Evolutionary conservation across 116 monocot species (phyloP).

Genomic region (Iris pallida): DNA sequence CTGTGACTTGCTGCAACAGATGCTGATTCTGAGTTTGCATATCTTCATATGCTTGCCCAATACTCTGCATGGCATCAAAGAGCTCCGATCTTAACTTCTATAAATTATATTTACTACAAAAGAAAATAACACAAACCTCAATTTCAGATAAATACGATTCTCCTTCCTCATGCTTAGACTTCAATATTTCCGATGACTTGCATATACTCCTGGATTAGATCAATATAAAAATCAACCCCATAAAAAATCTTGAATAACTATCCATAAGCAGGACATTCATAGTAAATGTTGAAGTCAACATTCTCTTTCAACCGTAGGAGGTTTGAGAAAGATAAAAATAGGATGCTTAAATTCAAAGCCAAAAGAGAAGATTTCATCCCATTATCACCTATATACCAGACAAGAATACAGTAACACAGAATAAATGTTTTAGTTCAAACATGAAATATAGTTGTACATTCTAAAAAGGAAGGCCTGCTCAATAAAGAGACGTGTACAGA

Average conservation of each 20-base stretch:
- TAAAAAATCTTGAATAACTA: background rate
- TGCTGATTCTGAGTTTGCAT: slow-evolving; percentile 84
- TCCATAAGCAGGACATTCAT: too few species aligned
- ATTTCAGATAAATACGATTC: slow-evolving; percentile 81
- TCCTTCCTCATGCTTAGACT: slow-evolving; percentile 85
- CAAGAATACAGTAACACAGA: too few species aligned
- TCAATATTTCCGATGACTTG: slow-evolving; percentile 50
- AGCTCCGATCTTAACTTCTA: background rate
- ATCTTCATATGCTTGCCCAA: slow-evolving; percentile 93
- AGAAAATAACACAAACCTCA: slow-evolving; percentile 52
- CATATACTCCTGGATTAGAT: slow-evolving; percentile 46
- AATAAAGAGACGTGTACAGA: too few species aligned
- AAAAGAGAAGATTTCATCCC: too few species aligned
- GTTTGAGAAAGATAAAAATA: too few species aligned
- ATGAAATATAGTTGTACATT: too few species aligned
- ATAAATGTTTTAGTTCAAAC: too few species aligned
- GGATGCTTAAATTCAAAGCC: too few species aligned
- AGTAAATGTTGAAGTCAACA: too few species aligned
- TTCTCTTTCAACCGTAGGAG: too few species aligned
- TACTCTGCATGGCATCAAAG: slow-evolving; percentile 49
- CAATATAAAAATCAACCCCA: background rate
- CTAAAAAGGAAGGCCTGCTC: too few species aligned
- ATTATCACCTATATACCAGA: too few species aligned
- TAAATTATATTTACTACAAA: background rate
- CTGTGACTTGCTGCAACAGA: slow-evolving; percentile 72